Percentiles rank a stretch among this genome's conserved stretches.
Evolutionary conservation across 192 early-diverging fungal species (phyloP).

Genomic region (Backusella circina): DNA sequence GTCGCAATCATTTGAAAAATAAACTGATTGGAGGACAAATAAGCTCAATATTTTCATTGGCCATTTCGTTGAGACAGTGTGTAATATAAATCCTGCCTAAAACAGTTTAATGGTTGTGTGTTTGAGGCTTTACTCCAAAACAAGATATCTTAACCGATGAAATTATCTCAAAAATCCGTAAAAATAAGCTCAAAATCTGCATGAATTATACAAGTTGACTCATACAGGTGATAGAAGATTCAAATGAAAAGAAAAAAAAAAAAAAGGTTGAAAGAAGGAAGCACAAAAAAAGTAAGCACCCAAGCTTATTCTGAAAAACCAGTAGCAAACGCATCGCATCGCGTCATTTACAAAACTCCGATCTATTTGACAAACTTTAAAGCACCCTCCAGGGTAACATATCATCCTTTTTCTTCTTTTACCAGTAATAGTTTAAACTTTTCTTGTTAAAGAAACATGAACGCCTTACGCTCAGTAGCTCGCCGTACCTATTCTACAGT

Average conservation of each 20-base stretch:
- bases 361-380: slow-evolving; percentile 1
- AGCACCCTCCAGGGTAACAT: not conserved
- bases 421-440: too few species aligned
- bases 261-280: not conserved
- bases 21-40: not conserved
- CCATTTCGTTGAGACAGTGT: not conserved
- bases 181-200: not conserved
- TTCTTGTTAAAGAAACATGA: slow-evolving; percentile 6
- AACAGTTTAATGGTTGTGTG: not conserved
- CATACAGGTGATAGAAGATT: not conserved
- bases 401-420: not conserved
- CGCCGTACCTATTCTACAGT: slow-evolving; percentile 18
- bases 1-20: not conserved
- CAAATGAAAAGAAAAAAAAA: not conserved
- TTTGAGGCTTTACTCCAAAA: not conserved
- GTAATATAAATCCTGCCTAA: not conserved
- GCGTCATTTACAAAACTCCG: slow-evolving; percentile 2
- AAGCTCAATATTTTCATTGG: not conserved
- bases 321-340: not conserved
- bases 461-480: slow-evolving; percentile 12
- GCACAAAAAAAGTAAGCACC: not conserved
- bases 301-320: not conserved
- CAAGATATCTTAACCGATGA: not conserved
- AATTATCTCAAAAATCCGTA: not conserved
- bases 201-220: not conserved